These are phyloP conservation scores for Myxozyma nipponensis DNA, from an alignment of 805 yeast species.

Conservation along the genomic window DNA sequence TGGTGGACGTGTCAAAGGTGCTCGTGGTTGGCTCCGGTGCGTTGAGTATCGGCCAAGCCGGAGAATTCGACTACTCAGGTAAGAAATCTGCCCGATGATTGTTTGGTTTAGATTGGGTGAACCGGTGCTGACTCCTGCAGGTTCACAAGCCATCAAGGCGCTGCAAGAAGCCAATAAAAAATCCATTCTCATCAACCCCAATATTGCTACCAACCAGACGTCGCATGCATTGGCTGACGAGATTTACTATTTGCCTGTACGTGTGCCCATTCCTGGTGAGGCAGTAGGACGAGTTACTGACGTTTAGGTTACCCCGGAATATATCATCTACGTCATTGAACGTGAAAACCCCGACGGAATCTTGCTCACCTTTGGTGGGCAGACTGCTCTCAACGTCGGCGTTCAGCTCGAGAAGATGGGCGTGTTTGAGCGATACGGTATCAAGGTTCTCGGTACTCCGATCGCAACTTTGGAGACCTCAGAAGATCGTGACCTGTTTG, in stretches of 20 bases:
- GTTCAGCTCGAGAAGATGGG: slow-evolving; percentile 94
- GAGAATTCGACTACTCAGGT: slow-evolving; percentile 98
- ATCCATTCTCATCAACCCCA: slow-evolving; percentile 93
- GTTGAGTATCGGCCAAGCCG: slow-evolving; percentile 97
- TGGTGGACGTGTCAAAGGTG: slow-evolving; percentile 83
- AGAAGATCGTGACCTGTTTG: slow-evolving; percentile 95
- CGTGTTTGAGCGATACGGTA: slow-evolving; percentile 80
- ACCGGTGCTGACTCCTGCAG: neutral
- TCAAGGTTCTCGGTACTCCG: slow-evolving; percentile 96
- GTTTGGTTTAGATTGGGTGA: neutral
- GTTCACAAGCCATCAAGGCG: slow-evolving; percentile 98
- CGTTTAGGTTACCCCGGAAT: slow-evolving; percentile 71
- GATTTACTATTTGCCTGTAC: slow-evolving; percentile 83
- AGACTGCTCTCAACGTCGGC: slow-evolving; percentile 95
- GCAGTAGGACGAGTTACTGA: neutral
- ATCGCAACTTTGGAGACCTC: slow-evolving; percentile 92
- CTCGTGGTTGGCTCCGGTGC: slow-evolving; percentile 97
- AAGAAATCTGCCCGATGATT: neutral
- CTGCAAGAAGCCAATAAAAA: slow-evolving; percentile 96
- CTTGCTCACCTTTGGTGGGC: slow-evolving; percentile 95
- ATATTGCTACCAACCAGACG: slow-evolving; percentile 97
- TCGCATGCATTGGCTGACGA: slow-evolving; percentile 97
- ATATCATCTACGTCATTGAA: slow-evolving; percentile 90
- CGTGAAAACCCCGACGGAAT: slow-evolving; percentile 97
- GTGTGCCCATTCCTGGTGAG: neutral